phyloP scores from a whole-genome alignment of 345 rosid genomes.

The Lepidium didymum region DNA sequence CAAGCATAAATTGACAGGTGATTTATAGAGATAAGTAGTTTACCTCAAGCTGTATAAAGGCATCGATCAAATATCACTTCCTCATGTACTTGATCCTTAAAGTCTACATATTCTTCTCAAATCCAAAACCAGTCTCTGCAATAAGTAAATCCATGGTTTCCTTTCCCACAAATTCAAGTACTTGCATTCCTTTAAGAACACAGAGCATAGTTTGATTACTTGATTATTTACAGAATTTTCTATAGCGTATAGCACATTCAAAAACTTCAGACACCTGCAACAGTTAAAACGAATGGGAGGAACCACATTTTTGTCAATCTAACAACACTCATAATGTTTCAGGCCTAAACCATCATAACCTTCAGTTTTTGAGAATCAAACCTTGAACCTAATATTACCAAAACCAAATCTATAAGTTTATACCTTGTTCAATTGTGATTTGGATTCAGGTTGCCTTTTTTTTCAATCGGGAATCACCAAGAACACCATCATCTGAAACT shows the following conservation, averaged over 20 bases:
- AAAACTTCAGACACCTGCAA: constrained; percentile 77
- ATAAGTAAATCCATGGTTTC: too few relatives aligned
- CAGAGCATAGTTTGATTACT: background rate
- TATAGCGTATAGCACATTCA: constrained; percentile 54
- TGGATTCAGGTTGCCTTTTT: constrained; percentile 46
- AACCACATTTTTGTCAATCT: constrained; percentile 32
- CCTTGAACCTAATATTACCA: background rate
- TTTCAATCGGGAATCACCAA: constrained; percentile 43
- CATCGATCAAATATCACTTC: too few relatives aligned
- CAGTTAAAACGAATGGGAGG: constrained; percentile 8
- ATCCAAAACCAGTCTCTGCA: too few relatives aligned
- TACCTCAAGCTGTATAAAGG: too few relatives aligned
- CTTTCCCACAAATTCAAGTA: too few relatives aligned
- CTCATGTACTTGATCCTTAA: too few relatives aligned
- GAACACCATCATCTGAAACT: constrained; percentile 40
- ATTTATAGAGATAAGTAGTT: too few relatives aligned
- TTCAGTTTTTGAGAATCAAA: background rate
- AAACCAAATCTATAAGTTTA: background rate
- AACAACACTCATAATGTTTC: constrained; percentile 27
- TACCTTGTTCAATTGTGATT: constrained; percentile 57
- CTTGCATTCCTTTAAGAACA: too few relatives aligned
- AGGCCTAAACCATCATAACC: constrained; percentile 6
- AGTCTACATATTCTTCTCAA: too few relatives aligned
- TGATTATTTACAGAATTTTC: constrained; percentile 65
- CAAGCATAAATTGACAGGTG: too few relatives aligned